Percentiles rank a stretch among this genome's conserved stretches.
Evolutionary conservation across 805 yeast species (phyloP).

Genomic region (Saturnispora quitensis): DNA sequence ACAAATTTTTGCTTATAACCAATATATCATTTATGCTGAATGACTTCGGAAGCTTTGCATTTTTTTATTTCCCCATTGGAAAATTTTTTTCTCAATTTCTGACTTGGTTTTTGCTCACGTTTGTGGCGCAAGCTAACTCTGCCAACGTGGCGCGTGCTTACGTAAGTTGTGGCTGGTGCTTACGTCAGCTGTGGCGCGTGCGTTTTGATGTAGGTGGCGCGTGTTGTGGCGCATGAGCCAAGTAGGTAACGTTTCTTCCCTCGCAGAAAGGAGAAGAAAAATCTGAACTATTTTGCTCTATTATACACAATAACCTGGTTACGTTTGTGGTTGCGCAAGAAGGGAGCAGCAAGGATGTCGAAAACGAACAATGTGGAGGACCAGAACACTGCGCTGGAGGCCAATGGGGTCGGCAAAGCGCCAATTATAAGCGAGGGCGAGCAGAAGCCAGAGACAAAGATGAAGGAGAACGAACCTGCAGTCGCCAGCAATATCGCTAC

Average conservation of each 20-base stretch:
- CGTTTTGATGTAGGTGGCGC: too few relatives aligned
- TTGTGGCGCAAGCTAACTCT: not conserved
- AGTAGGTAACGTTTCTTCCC: too few relatives aligned
- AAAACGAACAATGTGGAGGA: not conserved
- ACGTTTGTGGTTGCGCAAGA: not conserved
- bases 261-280: too few relatives aligned
- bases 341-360: not conserved
- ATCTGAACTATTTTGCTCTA: too few relatives aligned
- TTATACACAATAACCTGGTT: too few relatives aligned
- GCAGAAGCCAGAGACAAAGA: not conserved
- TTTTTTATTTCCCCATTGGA: not conserved
- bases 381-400: not conserved
- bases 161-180: too few relatives aligned
- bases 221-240: too few relatives aligned
- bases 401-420: not conserved
- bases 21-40: not conserved
- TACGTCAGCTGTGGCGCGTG: too few relatives aligned
- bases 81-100: too few relatives aligned
- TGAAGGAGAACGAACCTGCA: not conserved
- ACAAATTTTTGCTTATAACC: not conserved
- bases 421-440: not conserved
- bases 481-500: not conserved
- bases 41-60: not conserved
- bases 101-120: too few relatives aligned
- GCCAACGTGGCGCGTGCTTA: too few relatives aligned